Percentiles rank a stretch among this genome's conserved stretches.
Evolutionary conservation across 164 flowering plant species (phyloP).

Genomic region (Hamamelis virginiana): DNA sequence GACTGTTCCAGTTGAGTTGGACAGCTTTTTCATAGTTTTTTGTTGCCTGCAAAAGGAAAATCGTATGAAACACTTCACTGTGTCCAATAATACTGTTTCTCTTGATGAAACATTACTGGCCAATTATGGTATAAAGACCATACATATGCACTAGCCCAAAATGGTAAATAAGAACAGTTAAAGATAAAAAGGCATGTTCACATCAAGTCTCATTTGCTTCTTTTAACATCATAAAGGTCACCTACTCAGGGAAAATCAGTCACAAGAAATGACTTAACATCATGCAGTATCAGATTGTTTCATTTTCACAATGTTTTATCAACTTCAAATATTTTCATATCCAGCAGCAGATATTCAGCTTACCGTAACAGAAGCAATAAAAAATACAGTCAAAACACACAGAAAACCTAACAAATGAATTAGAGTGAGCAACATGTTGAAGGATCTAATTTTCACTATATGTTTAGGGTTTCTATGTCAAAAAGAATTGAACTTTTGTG

Average conservation of each 20-base stretch:
- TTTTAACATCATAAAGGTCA: not conserved
- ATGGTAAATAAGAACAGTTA: not conserved
- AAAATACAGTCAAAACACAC: too few species aligned
- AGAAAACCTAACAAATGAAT: too few species aligned
- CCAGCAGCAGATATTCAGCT: too few species aligned
- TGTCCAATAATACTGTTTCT: not conserved
- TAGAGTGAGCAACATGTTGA: too few species aligned
- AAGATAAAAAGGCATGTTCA: not conserved
- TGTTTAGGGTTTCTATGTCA: too few species aligned
- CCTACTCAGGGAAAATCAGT: not conserved
- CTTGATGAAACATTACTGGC: not conserved
- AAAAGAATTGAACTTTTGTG: too few species aligned
- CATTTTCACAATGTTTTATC: too few species aligned
- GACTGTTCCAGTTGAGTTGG: constrained; percentile 97
- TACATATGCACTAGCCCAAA: not conserved
- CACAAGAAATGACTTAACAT: not conserved
- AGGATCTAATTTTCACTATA: too few species aligned
- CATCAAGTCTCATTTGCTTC: not conserved
- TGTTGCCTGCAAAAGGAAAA: constrained; percentile 64
- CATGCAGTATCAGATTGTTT: not conserved
- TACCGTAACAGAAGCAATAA: too few species aligned
- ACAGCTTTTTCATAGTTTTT: constrained; percentile 88
- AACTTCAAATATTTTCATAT: too few species aligned
- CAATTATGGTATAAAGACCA: not conserved
- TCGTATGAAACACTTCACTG: not conserved